Conservation (phyloP, 2,329 filamentous ascomycete genomes). For the Apiospora rasikravindrae region DNA sequence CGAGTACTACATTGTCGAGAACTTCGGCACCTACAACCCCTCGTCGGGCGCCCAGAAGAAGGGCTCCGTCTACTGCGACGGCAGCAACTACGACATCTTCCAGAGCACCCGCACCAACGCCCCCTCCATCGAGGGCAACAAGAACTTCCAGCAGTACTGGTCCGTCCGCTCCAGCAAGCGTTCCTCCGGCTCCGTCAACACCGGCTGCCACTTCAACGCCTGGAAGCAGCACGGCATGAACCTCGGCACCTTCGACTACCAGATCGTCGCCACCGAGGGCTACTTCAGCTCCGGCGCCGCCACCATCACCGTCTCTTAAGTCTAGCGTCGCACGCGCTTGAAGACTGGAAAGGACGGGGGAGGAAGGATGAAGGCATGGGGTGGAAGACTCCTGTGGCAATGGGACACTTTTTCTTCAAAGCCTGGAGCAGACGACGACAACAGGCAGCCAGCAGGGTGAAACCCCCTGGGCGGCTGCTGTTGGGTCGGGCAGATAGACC, state of each 20-base stretch:
- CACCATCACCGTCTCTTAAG: slow-evolving; percentile 42
- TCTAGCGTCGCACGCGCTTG: background rate
- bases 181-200: slow-evolving; percentile 52
- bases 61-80: slow-evolving; percentile 39
- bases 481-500: background rate
- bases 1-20: slow-evolving; percentile 50
- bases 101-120: slow-evolving; percentile 42
- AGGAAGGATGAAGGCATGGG: background rate
- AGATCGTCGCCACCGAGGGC: slow-evolving; percentile 54
- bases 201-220: slow-evolving; percentile 53
- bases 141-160: slow-evolving; percentile 53
- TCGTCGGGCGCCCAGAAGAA: slow-evolving; percentile 40
- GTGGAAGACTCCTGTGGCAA: background rate
- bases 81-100: slow-evolving; percentile 42
- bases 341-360: background rate
- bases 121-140: slow-evolving; percentile 52
- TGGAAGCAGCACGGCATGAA: slow-evolving; percentile 50
- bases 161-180: slow-evolving; percentile 52
- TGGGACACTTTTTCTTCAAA: background rate
- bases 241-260: slow-evolving; percentile 51
- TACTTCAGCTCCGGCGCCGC: slow-evolving; percentile 49
- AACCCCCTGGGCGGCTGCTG: background rate
- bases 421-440: background rate
- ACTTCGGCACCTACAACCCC: slow-evolving; percentile 49
- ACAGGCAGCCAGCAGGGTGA: background rate